phyloP scores from a whole-genome alignment of 2,329 filamentous ascomycete genomes.

The Fusarium tupiense region DNA sequence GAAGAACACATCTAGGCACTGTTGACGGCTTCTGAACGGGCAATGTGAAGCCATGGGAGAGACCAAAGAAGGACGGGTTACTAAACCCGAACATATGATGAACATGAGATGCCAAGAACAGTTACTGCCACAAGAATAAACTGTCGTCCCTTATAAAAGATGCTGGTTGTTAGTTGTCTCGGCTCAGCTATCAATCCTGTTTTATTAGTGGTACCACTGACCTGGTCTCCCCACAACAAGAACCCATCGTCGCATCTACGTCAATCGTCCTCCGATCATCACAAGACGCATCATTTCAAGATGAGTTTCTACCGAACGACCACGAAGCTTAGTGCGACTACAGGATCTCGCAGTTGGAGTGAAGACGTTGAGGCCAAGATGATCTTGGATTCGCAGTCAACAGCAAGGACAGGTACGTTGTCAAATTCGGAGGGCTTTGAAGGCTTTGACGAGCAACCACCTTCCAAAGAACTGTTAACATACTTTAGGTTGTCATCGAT shows the following conservation, averaged over 20 bases:
- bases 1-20: accelerated
- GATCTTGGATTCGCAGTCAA: background rate
- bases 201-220: no score
- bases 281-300: background rate
- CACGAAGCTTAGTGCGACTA: background rate
- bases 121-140: accelerated
- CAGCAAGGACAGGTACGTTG: accelerated
- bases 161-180: background rate
- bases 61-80: no score
- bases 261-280: background rate
- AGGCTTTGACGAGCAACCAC: background rate
- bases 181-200: accelerated
- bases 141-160: background rate
- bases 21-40: background rate
- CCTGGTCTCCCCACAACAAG: no score
- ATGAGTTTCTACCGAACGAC: background rate
- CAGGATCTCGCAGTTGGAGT: background rate
- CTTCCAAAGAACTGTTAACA: background rate
- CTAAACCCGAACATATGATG: background rate
- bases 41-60: background rate
- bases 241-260: no score
- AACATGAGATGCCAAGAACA: no score
- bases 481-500: background rate
- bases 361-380: accelerated
- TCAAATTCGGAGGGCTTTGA: accelerated